These are phyloP conservation scores for Penicillium fuscoglaucum DNA, from an alignment of 2,329 filamentous ascomycete genomes.

Conservation along the genomic window DNA sequence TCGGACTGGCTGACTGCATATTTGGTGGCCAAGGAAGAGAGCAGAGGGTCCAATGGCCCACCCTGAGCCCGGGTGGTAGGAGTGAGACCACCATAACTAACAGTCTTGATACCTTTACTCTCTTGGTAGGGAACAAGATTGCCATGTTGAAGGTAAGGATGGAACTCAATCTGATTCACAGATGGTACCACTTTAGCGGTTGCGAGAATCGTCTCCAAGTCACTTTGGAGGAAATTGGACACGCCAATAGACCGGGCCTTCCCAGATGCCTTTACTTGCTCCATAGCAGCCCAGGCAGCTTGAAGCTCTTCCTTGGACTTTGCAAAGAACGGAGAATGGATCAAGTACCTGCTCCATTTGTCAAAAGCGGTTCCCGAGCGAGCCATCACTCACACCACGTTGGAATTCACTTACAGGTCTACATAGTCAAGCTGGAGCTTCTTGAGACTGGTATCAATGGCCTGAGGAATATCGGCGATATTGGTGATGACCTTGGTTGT, in stretches of 20 bases:
- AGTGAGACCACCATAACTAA: constrained; percentile 46
- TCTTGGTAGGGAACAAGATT: constrained; percentile 44
- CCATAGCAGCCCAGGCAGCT: constrained; percentile 61
- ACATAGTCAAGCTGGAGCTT: constrained; percentile 63
- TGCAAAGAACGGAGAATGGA: constrained; percentile 62
- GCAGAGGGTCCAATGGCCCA: constrained; percentile 56
- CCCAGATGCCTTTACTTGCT: constrained; percentile 56
- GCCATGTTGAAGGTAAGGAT: constrained; percentile 51
- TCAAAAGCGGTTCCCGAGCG: not conserved
- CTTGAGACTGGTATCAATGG: constrained; percentile 57
- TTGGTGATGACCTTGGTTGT: constrained; percentile 59
- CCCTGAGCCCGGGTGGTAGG: constrained; percentile 56
- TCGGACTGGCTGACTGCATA: constrained; percentile 60
- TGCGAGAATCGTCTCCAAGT: constrained; percentile 55
- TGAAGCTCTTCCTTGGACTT: constrained; percentile 57
- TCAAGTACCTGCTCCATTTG: constrained; percentile 53
- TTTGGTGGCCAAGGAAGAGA: constrained; percentile 57
- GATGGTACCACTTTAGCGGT: constrained; percentile 45
- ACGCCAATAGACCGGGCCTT: constrained; percentile 63
- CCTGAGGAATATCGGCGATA: constrained; percentile 56
- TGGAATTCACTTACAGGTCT: constrained; percentile 53
- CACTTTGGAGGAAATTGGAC: constrained; percentile 58
- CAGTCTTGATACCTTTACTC: constrained; percentile 43
- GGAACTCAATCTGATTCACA: constrained; percentile 39
- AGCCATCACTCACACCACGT: not conserved